Base-by-base conservation (phyloP, 1,284 basidiomycete species). In the Bondarzewia mesenterica region DNA sequence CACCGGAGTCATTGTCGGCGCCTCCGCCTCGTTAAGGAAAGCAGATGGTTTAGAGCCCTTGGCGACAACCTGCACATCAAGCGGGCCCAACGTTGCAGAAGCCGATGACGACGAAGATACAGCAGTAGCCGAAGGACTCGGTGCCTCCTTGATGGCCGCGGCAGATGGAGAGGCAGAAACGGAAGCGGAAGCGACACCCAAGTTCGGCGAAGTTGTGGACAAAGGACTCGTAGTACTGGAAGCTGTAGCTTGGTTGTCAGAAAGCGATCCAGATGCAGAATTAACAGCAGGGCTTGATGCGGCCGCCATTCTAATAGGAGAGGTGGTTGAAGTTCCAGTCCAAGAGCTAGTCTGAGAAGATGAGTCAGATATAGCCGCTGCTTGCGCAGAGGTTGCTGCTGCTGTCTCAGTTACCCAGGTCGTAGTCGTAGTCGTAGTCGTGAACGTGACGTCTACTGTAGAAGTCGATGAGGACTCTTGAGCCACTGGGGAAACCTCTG, bases 1-100 rank as follows among this genome's bases (percentile, higher is more conserved):
- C 25, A 65, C 58, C 12, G 69, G 62, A 6, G 67, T 71, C 62
- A 66, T 63, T 20, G 37, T 42, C 43, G 18, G 26, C 18, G 23
- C 23, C 40, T n/a, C 42, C 20, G 18, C 16, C 37, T 4, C 39
- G 2, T 29, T 12, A 5, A 48, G 20, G 20, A 50, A 37, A 26
- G 44, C 18, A 32, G 41, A 7, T 10, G 27, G n/a, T 23, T 26
- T 32, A 18, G 47, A 29, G 5, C 21, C 16, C 27, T 51, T 47
- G 2, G 48, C 29, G 38, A 55, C 53, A 37, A 55, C 50, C 42
- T 55, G 50, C 15, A 55, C 54, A n/a, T 46, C 53, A 3, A 55
- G 46, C 40, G 50, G 41, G 21, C 16, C 12, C 38, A 18, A 12
- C 15, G 7, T 20, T 20, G 56, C 50, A 10, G 58, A 50, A 20